Conservation (phyloP, 306 rosid genomes). For the Gastrolobium bilobum region DNA sequence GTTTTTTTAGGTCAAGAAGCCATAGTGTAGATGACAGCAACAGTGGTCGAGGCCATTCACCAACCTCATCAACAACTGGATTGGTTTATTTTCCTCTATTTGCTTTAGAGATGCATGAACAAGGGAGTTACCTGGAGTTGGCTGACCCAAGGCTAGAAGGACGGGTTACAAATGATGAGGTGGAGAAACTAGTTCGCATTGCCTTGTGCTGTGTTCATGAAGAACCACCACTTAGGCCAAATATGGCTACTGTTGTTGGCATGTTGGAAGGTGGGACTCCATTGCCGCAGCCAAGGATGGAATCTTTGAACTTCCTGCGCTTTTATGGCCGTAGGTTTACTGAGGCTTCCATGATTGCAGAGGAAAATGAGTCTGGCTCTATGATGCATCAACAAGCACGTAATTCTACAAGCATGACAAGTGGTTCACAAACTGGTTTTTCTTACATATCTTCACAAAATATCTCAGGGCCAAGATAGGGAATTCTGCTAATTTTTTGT, state of each 20-base stretch:
- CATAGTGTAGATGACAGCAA: constrained; percentile 69
- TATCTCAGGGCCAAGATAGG: constrained; percentile 93
- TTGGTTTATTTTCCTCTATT: constrained; percentile 79
- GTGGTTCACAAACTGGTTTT: constrained; percentile 51
- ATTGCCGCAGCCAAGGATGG: constrained; percentile 70
- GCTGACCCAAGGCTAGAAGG: constrained; percentile 80
- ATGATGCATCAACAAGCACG: constrained; percentile 44
- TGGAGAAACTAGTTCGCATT: constrained; percentile 73
- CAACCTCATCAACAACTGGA: constrained; percentile 62
- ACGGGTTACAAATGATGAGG: constrained; percentile 71
- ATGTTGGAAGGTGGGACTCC: constrained; percentile 89
- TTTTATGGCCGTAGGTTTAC: constrained; percentile 82
- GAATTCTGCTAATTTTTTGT: constrained; percentile 30
- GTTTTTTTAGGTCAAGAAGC: constrained; percentile 63
- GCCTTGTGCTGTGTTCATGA: constrained; percentile 93
- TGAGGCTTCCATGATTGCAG: constrained; percentile 77
- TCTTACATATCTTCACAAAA: constrained; percentile 83
- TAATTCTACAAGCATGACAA: constrained; percentile 49
- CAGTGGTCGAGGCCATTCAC: constrained; percentile 64
- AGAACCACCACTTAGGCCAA: constrained; percentile 86
- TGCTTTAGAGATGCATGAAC: constrained; percentile 94
- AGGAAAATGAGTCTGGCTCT: constrained; percentile 53
- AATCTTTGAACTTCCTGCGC: constrained; percentile 78
- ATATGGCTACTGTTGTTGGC: constrained; percentile 75
- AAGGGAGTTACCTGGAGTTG: constrained; percentile 75